phyloP scores from a whole-genome alignment of 768 basidiomycete species.

The Termitomyces heimii region DNA sequence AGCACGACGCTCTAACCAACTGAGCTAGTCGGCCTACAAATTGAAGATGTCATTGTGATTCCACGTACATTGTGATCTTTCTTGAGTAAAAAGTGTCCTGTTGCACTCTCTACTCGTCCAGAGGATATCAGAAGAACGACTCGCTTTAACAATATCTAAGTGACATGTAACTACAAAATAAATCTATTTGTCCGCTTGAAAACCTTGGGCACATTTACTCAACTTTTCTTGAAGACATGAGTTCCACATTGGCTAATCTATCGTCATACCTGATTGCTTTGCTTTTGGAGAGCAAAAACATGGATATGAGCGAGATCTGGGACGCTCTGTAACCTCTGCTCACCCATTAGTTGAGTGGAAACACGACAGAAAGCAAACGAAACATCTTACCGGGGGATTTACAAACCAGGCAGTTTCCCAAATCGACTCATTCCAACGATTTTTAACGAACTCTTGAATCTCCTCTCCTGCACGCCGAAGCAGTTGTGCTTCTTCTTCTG shows the following conservation, averaged over 20 bases:
- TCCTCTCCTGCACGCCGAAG: conserved; percentile 48
- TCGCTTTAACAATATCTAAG: too few species aligned
- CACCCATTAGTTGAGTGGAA: background rate
- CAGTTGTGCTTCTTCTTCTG: conserved; percentile 45
- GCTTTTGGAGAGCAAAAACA: conserved; percentile 67
- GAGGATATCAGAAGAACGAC: too few species aligned
- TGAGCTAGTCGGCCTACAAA: conserved; percentile 55
- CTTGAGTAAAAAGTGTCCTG: too few species aligned
- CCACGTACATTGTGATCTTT: too few species aligned
- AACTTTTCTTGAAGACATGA: background rate
- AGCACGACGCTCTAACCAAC: conserved; percentile 92
- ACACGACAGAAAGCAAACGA: background rate
- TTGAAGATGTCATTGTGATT: too few species aligned
- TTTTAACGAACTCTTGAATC: conserved; percentile 57
- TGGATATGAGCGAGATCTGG: conserved; percentile 81
- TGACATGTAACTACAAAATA: too few species aligned
- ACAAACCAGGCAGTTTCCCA: conserved; percentile 95
- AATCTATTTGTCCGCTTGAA: too few species aligned
- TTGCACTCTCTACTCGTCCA: too few species aligned
- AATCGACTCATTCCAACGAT: conserved; percentile 60
- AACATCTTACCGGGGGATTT: conserved; percentile 69
- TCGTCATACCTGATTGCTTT: conserved; percentile 15
- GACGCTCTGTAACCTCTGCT: conserved; percentile 76
- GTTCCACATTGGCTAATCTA: background rate
- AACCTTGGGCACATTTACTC: background rate